Conservation (phyloP, 2,329 filamentous ascomycete species). For the Coniella lustricola region DNA sequence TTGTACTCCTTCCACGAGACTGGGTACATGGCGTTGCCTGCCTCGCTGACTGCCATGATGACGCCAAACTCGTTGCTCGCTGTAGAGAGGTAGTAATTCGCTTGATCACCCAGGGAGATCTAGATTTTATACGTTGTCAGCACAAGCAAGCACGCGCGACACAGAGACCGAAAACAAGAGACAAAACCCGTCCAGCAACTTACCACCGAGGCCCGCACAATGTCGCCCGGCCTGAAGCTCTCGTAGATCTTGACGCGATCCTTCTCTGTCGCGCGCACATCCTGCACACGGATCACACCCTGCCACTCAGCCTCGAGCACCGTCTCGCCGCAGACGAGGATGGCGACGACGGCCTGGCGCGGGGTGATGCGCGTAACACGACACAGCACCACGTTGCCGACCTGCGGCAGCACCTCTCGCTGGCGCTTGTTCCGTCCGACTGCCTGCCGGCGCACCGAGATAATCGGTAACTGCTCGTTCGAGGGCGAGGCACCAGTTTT, state of each 20-base stretch:
- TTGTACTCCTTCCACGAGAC: conserved; percentile 93
- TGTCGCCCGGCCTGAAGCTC: conserved; percentile 85
- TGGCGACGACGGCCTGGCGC: conserved; percentile 77
- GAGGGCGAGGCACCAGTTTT: conserved; percentile 30
- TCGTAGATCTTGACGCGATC: conserved; percentile 88
- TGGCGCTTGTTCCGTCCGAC: conserved; percentile 31
- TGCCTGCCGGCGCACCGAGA: conserved; percentile 45
- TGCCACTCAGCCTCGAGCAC: conserved; percentile 76
- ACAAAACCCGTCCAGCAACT: conserved; percentile 26
- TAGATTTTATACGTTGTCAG: conserved; percentile 23
- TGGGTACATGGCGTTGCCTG: conserved; percentile 84
- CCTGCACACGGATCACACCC: conserved; percentile 78
- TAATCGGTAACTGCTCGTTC: conserved; percentile 38
- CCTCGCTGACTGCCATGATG: conserved; percentile 84
- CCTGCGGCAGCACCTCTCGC: conserved; percentile 72
- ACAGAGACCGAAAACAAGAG: too few species aligned
- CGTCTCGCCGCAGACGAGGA: conserved; percentile 70
- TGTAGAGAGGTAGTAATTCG: conserved; percentile 91
- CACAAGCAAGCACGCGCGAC: not conserved
- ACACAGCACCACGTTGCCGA: conserved; percentile 74
- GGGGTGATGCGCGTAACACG: conserved; percentile 80
- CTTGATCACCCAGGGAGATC: conserved; percentile 89
- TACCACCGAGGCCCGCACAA: conserved; percentile 79
- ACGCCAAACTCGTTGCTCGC: conserved; percentile 88
- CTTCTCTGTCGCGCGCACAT: conserved; percentile 92